Evolutionary conservation across 108 stramenopile genomes (phyloP), one percentile per base, ranked within the genome.

Genomic region (Asterionellopsis glacialis): DNA sequence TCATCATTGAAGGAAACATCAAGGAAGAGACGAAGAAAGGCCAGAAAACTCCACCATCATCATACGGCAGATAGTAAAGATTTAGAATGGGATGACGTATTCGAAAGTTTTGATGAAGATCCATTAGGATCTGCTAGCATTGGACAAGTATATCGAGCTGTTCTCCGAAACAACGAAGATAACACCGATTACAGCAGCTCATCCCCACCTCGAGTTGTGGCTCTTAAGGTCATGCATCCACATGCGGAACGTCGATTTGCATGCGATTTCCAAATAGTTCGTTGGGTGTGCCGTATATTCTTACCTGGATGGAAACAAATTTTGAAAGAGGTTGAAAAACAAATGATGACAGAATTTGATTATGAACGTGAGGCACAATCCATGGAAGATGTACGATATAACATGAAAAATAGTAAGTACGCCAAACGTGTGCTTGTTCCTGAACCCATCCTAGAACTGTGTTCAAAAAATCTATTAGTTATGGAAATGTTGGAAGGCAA

Each of bases 321-420:
- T 41, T 57, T 88, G 41, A 67, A 79, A 40, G 81, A 84, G 45
- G 43, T 80, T 12, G 82, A 85, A 63, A 55, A 69, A 42, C 84
- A 84, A 65, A 72, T 83, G 51, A 83, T 81, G 82, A 75, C 72
- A 14, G 87, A 89, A 58, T 83, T 89, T 48, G 84, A 89, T 61
- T 89, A 89, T 47, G 55, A 26, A 0, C 61, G 75, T 15, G 87
- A 89, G 61, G 84, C 82, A 21, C 40, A 57, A 1, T 75, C 69
- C 22, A 51, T 85, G 16, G 44, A 59, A 6, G 19, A 39, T 52
- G 82, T 89, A 5, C 67, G 82, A 13, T 48, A 45, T 1, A 84
- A 84, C 53, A 67, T 80, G 67, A 50, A 54, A 15, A 57, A 58
- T 9, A 74, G 75, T 0, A 64, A 63, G 16, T 83, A 77, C 41